Conservation (phyloP, 2,329 filamentous ascomycete species). For the Periconia macrospinosa region DNA sequence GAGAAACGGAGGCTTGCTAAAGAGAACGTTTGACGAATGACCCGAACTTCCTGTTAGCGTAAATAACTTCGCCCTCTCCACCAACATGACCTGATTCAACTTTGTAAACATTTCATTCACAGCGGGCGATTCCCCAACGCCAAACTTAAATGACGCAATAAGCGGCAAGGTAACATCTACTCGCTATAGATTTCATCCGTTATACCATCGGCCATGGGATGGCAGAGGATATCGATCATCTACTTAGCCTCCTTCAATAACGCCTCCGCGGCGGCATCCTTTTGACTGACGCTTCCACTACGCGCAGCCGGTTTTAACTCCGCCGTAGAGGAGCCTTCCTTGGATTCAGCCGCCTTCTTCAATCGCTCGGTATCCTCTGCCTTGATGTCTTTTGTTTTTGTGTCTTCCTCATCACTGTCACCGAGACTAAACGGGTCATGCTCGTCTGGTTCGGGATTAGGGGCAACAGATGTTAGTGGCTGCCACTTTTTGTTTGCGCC, state of each 20-base stretch:
- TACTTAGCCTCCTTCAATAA: constrained; percentile 45
- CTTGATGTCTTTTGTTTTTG: constrained; percentile 66
- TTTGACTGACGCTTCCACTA: constrained; percentile 47
- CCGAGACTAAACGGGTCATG: constrained; percentile 97
- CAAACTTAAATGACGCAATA: no score
- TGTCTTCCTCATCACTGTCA: constrained; percentile 87
- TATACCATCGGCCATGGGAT: no score
- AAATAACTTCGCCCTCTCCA: no score
- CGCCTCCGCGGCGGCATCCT: constrained; percentile 51
- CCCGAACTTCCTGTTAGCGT: no score
- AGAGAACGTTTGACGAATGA: no score
- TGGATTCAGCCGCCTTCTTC: constrained; percentile 52
- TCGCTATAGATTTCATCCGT: no score
- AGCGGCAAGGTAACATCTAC: no score
- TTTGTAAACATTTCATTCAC: no score
- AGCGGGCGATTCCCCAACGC: no score
- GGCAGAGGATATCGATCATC: background rate
- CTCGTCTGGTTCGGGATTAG: constrained; percentile 75
- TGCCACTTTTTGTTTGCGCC: constrained; percentile 95
- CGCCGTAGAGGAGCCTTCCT: constrained; percentile 25
- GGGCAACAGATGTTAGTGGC: constrained; percentile 82
- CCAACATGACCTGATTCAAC: no score
- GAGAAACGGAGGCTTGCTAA: no score
- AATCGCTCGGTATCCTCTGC: constrained; percentile 55
- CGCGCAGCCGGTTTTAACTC: constrained; percentile 44